These are phyloP conservation scores for Russula sp. DNA, from an alignment of 768 basidiomycete species.

Conservation along the genomic window DNA sequence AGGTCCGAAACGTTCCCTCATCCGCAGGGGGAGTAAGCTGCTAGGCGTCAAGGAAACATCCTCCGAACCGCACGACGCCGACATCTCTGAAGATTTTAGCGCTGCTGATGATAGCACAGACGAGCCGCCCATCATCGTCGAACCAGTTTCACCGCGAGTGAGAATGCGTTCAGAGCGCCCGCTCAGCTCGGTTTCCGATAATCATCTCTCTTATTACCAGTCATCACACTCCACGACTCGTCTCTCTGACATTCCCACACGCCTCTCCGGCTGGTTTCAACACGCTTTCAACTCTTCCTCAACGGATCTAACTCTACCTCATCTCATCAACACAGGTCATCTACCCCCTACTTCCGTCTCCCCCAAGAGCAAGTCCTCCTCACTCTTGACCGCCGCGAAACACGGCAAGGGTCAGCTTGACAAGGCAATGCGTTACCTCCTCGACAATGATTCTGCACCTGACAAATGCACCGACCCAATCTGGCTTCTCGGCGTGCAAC, in stretches of 20 bases:
- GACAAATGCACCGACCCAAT: constrained; percentile 80
- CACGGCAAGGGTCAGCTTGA: constrained; percentile 73
- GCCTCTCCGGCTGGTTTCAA: constrained; percentile 76
- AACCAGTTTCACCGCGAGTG: constrained; percentile 50
- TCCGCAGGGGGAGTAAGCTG: constrained; percentile 21
- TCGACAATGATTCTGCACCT: constrained; percentile 83
- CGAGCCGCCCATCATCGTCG: constrained; percentile 62
- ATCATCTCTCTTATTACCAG: constrained; percentile 42
- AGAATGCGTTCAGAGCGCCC: constrained; percentile 56
- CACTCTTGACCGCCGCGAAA: constrained; percentile 62
- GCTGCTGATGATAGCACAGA: constrained; percentile 34
- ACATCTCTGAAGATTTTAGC: constrained; percentile 29
- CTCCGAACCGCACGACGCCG: constrained; percentile 27
- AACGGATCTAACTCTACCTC: constrained; percentile 63
- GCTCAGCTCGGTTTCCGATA: constrained; percentile 39
- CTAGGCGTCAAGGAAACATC: constrained; percentile 23
- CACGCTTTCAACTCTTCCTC: constrained; percentile 70
- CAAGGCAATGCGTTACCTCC: constrained; percentile 82
- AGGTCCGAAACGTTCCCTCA: constrained; percentile 21
- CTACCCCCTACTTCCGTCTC: constrained; percentile 30
- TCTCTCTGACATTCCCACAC: constrained; percentile 64
- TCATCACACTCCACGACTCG: constrained; percentile 42
- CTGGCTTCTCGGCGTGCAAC: constrained; percentile 83
- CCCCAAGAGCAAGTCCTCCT: constrained; percentile 42
- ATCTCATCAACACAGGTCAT: constrained; percentile 46